phyloP scores from a whole-genome alignment of 805 yeast species.

The Cyberlindnera americana region DNA sequence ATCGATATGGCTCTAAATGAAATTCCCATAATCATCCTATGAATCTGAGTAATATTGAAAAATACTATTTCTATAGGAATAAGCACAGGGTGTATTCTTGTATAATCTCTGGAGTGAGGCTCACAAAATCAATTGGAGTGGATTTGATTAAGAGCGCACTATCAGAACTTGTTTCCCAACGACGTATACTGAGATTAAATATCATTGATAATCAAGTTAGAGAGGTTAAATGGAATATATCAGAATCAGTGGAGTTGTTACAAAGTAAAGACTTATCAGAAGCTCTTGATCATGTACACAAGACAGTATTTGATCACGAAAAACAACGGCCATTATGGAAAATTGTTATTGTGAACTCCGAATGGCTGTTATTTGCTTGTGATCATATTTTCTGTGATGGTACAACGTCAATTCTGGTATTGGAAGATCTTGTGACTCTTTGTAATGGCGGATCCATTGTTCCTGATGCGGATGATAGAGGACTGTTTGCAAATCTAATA shows the following conservation, averaged over 20 bases:
- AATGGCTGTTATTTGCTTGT: constrained; percentile 11
- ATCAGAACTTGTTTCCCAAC: constrained; percentile 1
- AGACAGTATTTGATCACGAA: not conserved
- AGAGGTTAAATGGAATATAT: not conserved
- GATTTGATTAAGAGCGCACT: not conserved
- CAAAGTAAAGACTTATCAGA: not conserved
- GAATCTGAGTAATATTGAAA: not conserved
- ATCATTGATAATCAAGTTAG: constrained; percentile 1
- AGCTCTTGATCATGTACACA: constrained; percentile 5
- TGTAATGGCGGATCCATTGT: constrained; percentile 1
- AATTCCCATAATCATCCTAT: no score
- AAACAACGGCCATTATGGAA: constrained; percentile 8
- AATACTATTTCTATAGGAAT: constrained; percentile 9
- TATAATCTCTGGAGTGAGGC: constrained; percentile 8
- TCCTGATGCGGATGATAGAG: constrained; percentile 3
- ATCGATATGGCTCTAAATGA: no score
- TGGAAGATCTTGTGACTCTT: constrained; percentile 11
- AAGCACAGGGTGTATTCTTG: constrained; percentile 4
- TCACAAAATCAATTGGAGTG: not conserved
- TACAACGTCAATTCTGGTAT: constrained; percentile 6
- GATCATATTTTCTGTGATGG: constrained; percentile 16
- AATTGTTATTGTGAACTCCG: not conserved
- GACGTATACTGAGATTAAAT: constrained; percentile 6
- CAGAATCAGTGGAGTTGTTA: not conserved
- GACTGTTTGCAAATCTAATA: not conserved